Percentiles rank a stretch among this genome's conserved stretches.
These are phyloP conservation scores for Sisymbrium irio DNA, from an alignment of 345 rosid species.

Conservation along the genomic window DNA sequence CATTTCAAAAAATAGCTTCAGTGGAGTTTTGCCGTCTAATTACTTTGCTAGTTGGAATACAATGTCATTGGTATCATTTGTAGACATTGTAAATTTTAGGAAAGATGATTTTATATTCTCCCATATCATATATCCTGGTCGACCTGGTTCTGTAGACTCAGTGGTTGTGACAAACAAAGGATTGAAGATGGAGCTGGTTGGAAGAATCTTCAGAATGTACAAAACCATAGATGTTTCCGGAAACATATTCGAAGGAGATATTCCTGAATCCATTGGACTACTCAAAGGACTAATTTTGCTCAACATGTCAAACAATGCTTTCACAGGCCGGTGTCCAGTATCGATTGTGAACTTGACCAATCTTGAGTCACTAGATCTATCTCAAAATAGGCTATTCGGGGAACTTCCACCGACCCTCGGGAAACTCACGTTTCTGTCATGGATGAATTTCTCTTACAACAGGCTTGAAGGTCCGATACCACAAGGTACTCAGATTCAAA, in stretches of 20 bases:
- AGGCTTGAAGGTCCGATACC: too few species aligned
- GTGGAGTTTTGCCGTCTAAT: background rate
- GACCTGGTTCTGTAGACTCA: too few species aligned
- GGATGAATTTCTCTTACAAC: slow-evolving; percentile 23
- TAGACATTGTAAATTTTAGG: too few species aligned
- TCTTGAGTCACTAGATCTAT: slow-evolving; percentile 21
- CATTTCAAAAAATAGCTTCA: slow-evolving; percentile 37
- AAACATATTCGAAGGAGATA: background rate
- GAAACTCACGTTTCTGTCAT: slow-evolving; percentile 1
- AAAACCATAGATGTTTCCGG: background rate
- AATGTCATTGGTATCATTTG: background rate
- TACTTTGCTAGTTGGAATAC: background rate
- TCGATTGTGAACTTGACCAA: background rate
- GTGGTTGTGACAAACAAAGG: slow-evolving; percentile 1
- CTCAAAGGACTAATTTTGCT: background rate
- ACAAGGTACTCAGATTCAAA: too few species aligned
- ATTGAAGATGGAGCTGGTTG: background rate
- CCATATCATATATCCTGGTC: too few species aligned
- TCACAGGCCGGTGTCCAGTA: slow-evolving; percentile 9
- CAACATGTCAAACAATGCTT: slow-evolving; percentile 20
- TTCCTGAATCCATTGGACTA: background rate
- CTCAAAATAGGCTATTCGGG: background rate
- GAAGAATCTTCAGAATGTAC: background rate
- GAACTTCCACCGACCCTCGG: background rate
- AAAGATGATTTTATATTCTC: too few species aligned